Evolutionary conservation across 345 rosid genomes (phyloP), one percentile per base, ranked within the genome.

Genomic region (Hibiscus syriacus): DNA sequence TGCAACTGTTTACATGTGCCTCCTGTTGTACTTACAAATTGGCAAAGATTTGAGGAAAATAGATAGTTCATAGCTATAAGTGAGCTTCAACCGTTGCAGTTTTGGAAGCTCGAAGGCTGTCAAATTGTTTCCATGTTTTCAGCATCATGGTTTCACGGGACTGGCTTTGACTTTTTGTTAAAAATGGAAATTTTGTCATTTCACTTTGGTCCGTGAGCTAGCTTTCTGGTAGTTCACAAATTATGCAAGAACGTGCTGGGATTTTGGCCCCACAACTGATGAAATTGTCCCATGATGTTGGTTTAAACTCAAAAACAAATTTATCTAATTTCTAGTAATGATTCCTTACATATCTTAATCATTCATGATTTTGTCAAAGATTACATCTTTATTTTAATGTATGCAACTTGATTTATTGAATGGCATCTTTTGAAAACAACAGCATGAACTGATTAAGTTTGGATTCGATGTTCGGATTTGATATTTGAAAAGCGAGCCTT

Each of bases 71-170:
- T 38, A 0, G 52, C 20, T 38, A 19, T 60, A 22, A 13, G 1
- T 39, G 34, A 41, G 39, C 54, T 26, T 68, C 55, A 8, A 43
- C 11, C 2, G 11, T 8, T 4, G 23, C 14, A 16, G 17, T 46
- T 41, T 27, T 26, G 26, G 56, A 59, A 58, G 19, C 11, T 39
- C 19, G 14, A 69, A 26, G 14, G 0, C 5, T 64, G 77, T 70
- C 69, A 74, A 54, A 23, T 66, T 60, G 73, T 52, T 60, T 43
- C 74, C 64, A 50, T 54, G 61, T 67, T 58, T 69, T 27, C 34
- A 49, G 67, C 57, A 49, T 71, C 71, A 68, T 71, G 73, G 53
- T 69, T 69, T 72, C 75, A 73, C 78, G 78, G 69, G 74, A 34
- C 55, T 53, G 45, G 68, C 70, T 58, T 78, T 71, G 75, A 69